Evolutionary conservation across 176 grass and related monocot genomes (phyloP).

Genomic region (Hyparrhenia diplandra): DNA sequence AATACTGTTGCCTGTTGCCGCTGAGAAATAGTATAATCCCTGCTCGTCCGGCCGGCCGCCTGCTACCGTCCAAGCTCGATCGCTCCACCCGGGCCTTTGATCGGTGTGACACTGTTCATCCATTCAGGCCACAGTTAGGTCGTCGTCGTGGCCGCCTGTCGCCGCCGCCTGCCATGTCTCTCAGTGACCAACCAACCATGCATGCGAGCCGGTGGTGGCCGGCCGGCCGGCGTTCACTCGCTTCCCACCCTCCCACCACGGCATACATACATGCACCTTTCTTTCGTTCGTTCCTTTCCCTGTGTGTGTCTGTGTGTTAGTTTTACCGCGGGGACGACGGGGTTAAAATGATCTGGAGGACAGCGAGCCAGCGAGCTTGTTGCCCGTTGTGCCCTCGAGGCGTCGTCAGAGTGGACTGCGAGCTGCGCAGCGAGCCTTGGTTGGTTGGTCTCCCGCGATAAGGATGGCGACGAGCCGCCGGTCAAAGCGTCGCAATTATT

Average conservation of each 20-base stretch:
- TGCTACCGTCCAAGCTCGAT: too few relatives aligned
- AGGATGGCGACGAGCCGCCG: conserved; percentile 53
- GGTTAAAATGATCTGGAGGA: neutral
- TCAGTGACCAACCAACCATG: neutral
- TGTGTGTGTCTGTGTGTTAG: neutral
- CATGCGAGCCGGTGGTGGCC: too few relatives aligned
- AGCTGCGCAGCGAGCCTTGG: too few relatives aligned
- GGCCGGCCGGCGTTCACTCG: neutral
- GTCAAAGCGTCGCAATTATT: conserved; percentile 61
- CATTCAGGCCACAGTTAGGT: conserved; percentile 34
- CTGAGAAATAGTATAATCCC: too few relatives aligned
- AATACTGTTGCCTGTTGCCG: conserved; percentile 26
- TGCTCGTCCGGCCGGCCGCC: too few relatives aligned
- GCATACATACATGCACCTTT: too few relatives aligned
- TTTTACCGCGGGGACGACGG: conserved; percentile 21
- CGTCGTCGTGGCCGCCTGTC: neutral
- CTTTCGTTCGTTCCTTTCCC: too few relatives aligned
- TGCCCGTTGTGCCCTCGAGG: conserved; percentile 18
- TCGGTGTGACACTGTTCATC: conserved; percentile 43
- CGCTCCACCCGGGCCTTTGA: neutral
- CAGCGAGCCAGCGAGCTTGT: neutral
- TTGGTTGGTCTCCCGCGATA: conserved; percentile 9
- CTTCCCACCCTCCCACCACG: neutral
- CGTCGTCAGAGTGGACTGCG: too few relatives aligned
- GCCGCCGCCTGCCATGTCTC: neutral